Conservation (phyloP, 2,329 filamentous ascomycete genomes). For the Pseudocercospora vitis region DNA sequence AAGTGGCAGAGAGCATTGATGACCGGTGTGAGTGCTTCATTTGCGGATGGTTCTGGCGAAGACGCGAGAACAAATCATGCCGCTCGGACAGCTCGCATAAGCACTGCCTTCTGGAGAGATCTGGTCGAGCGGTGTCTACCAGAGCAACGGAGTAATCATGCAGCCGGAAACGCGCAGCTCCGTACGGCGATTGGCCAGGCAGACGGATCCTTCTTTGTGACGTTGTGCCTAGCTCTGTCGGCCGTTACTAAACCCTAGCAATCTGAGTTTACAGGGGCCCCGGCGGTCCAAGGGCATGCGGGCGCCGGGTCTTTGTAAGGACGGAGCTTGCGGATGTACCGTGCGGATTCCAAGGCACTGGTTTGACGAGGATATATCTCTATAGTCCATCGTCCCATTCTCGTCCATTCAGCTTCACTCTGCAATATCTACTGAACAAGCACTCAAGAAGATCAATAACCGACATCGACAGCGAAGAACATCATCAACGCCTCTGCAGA, state of each 20-base stretch:
- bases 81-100: conserved; percentile 6
- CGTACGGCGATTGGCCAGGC: conserved; percentile 18
- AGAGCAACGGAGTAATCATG: conserved; percentile 11
- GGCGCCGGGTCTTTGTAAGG: no score
- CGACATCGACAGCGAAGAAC: conserved; percentile 2
- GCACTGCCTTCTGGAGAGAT: conserved; percentile 2
- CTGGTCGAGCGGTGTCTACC: conserved; percentile 9
- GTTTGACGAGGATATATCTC: conserved; percentile 16
- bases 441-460: conserved; percentile 9
- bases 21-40: not conserved
- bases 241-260: not conserved
- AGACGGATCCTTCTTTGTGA: conserved; percentile 16
- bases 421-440: conserved; percentile 11
- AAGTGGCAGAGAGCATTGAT: conserved; percentile 3
- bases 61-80: not conserved
- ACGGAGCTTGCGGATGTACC: conserved; percentile 6
- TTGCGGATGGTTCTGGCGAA: not conserved
- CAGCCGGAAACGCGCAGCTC: conserved; percentile 15
- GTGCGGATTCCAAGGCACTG: conserved; percentile 20
- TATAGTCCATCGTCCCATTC: conserved; percentile 8
- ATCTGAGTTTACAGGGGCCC: conserved; percentile 10
- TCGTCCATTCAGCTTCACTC: conserved; percentile 10
- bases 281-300: conserved; percentile 6
- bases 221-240: conserved; percentile 9
- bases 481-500: conserved; percentile 2